These are phyloP conservation scores for Geoglossum glabrum DNA, from an alignment of 495 filamentous ascomycete genomes.

Conservation along the genomic window DNA sequence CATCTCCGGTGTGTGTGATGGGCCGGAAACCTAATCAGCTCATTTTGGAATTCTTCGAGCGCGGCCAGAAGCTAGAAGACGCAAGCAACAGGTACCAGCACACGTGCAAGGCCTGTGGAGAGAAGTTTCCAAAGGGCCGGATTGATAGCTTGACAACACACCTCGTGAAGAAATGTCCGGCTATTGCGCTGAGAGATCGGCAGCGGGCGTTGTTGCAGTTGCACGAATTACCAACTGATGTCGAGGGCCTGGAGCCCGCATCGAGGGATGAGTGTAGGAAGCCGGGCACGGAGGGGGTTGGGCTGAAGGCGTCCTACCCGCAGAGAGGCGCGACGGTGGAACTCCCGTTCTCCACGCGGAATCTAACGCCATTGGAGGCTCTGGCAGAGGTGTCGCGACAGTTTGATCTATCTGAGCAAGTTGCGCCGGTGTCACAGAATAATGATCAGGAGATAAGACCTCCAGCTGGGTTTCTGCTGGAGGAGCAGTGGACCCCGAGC, in stretches of 20 bases:
- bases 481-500: slow-evolving; percentile 29
- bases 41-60: slow-evolving; percentile 66
- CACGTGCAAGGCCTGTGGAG: slow-evolving; percentile 68
- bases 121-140: slow-evolving; percentile 67
- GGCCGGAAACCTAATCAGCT: slow-evolving; percentile 64
- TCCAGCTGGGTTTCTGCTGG: slow-evolving; percentile 11
- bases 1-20: slow-evolving; percentile 24
- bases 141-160: slow-evolving; percentile 61
- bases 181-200: slow-evolving; percentile 43
- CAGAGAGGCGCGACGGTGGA: slow-evolving; percentile 21
- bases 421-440: slow-evolving; percentile 11
- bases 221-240: slow-evolving; percentile 21
- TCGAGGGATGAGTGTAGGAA: background rate
- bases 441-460: background rate
- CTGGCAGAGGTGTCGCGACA: slow-evolving; percentile 67
- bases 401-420: slow-evolving; percentile 33
- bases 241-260: slow-evolving; percentile 2
- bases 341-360: slow-evolving; percentile 26
- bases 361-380: slow-evolving; percentile 57
- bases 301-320: background rate
- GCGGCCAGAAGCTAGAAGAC: slow-evolving; percentile 63
- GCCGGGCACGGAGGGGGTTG: background rate
- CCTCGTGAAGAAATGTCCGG: slow-evolving; percentile 62
- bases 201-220: slow-evolving; percentile 42
- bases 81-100: slow-evolving; percentile 74